These are phyloP conservation scores for Nakazawaea sp. DNA, from an alignment of 805 yeast genomes.

Conservation along the genomic window DNA sequence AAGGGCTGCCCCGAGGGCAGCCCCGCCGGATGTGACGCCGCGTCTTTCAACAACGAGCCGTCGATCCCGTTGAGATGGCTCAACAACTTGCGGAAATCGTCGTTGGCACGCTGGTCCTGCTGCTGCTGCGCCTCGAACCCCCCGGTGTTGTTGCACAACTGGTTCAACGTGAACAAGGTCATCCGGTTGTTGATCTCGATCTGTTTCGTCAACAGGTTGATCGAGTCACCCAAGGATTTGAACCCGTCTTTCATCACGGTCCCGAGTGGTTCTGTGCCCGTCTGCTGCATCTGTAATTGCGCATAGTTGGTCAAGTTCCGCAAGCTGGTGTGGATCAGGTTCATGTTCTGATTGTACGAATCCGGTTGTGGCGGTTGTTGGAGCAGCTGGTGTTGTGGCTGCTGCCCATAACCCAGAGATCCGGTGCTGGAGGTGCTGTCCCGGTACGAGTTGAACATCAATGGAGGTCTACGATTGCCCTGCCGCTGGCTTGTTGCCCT, in stretches of 20 bases:
- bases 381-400: neutral
- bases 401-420: too few species aligned
- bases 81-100: slow-evolving; percentile 7
- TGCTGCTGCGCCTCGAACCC: neutral
- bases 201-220: slow-evolving; percentile 4
- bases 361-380: neutral
- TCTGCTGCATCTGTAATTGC: slow-evolving; percentile 5
- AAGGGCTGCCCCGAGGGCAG: neutral
- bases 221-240: slow-evolving; percentile 2
- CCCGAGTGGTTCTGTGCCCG: neutral
- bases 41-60: slow-evolving; percentile 2
- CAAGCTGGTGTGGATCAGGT: slow-evolving; percentile 5
- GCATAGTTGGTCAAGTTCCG: slow-evolving; percentile 7
- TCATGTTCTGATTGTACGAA: neutral
- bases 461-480: too few species aligned
- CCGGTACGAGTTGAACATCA: too few species aligned
- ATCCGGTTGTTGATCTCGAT: slow-evolving; percentile 9
- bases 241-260: slow-evolving; percentile 8
- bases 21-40: neutral
- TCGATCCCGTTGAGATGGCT: slow-evolving; percentile 7
- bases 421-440: slow-evolving; percentile 1
- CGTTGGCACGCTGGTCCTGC: slow-evolving; percentile 6
- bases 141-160: neutral
- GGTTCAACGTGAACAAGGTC: slow-evolving; percentile 5
- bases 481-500: too few species aligned